phyloP scores from a whole-genome alignment of 305 asterid genomes.

The Solanum hybrid region DNA sequence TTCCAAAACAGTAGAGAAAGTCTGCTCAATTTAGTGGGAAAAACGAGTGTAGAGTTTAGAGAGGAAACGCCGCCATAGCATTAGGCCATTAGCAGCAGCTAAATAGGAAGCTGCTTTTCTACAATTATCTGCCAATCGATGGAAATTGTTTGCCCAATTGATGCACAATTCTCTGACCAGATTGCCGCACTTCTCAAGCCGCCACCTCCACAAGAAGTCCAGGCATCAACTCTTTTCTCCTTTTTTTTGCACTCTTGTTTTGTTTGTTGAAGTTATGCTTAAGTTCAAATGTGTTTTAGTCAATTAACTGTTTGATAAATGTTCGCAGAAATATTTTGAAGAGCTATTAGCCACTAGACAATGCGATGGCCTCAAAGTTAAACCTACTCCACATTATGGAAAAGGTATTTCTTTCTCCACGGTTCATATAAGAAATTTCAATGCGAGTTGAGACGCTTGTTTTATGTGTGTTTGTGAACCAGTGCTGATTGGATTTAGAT shows the following conservation, averaged over 20 bases:
- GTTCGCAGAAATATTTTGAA: constrained; percentile 51
- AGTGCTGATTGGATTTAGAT: not conserved
- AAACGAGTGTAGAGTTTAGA: not conserved
- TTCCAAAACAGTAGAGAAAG: not conserved
- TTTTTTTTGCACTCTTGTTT: not conserved
- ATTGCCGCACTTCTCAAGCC: constrained; percentile 49
- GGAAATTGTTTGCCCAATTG: constrained; percentile 40
- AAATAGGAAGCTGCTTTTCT: not conserved
- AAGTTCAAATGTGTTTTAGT: not conserved
- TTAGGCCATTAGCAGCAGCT: not conserved
- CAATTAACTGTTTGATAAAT: not conserved
- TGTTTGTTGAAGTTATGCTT: not conserved
- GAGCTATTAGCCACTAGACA: constrained; percentile 42
- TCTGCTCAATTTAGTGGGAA: not conserved
- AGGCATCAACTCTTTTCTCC: constrained; percentile 21
- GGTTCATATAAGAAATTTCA: not conserved
- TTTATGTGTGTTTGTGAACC: not conserved
- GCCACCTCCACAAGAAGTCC: constrained; percentile 45
- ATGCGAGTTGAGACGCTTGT: not conserved
- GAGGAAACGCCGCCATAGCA: not conserved
- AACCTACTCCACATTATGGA: constrained; percentile 43
- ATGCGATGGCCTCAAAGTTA: constrained; percentile 40
- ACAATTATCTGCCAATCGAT: not conserved
- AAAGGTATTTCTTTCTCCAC: constrained; percentile 37
- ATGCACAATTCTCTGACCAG: constrained; percentile 32